Evolutionary conservation across 2,329 filamentous ascomycete species (phyloP), one percentile per base, ranked within the genome.

Genomic region (Berkeleyomyces rouxiae): DNA sequence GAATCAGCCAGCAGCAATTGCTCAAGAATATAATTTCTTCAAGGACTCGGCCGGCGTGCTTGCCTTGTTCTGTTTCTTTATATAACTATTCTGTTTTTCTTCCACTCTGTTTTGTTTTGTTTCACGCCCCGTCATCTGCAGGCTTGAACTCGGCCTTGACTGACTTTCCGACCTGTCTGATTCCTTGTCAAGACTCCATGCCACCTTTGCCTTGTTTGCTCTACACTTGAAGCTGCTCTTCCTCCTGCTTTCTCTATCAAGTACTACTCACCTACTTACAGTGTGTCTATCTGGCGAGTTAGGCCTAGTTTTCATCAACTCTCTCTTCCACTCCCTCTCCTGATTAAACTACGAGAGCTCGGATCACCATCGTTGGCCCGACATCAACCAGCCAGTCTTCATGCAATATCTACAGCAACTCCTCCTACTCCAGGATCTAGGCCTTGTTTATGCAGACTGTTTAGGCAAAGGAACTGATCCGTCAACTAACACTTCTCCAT

Each of bases 321-420:
- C 10, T 53, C 11, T 31, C 11, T 58, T 7, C 39, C 36, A 4
- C 55, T 5, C 13, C 5, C 42, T 43, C 42, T 59, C 39, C 57
- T 59, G 7, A 23, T 23, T 23, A 23, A 23, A 23, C 23, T 23
- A 23, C 9, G 47, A 51, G 49, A 36, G 49, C 49, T 53, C 37
- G 33, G 49, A 13, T 53, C 49, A 23, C 23, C 23, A 31, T 59
- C 33, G 16, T 33, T 33, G 40, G 39, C 42, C 16, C 16, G 40
- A 9, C 37, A 23, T 23, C 23, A 53, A 37, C 37, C 16, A 11
- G 11, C 49, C 49, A 11, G 33, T 53, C 31, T 36, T 53, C 49
- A 53, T 53, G 49, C 49, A 23, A 53, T 53, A 53, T 53, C 49
- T 53, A 53, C 49, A 33, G 49, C 49, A 53, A 53, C 49, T 53